Evolutionary conservation across 2,329 filamentous ascomycete species (phyloP), one percentile per base, ranked within the genome.

Genomic region (Fusarium dimerum): DNA sequence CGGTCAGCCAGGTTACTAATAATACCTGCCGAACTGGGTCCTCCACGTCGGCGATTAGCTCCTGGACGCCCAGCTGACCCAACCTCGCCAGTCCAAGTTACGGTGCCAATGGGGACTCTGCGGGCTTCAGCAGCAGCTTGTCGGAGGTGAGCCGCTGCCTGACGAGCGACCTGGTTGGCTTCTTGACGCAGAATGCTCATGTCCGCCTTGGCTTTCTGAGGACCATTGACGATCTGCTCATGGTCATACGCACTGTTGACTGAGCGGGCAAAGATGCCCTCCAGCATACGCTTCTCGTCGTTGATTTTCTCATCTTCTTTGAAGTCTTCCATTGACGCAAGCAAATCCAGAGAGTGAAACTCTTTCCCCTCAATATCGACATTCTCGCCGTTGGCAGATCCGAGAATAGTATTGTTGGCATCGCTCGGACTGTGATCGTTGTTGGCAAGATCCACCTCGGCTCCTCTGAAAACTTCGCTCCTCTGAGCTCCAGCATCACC

Each of bases 231-330:
- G 64, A 97, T 96, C 48, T 91, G 84, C 60, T 97, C 94, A 68
- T 99, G 94, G 64, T 97, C 90, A 42, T 97, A 83, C 0, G 92
- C 90, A n/a, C 89, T 92, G 64, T 96, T 92, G 2, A 97, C 89
- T 3, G 90, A 89, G 40, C 87, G 85, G 1, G 92, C 87, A 68
- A 97, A 96, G 49, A 99, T 91, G 47, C 89, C 89, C 57, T 92
- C 87, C 76, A 97, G 88, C 59, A 97, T 84, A 42, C 90, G 88
- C 48, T 86, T 86, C 68, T 93, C 89, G 40, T 85, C 81, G 10
- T 78, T 62, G 1, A 73, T 70, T 9, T 78, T 76, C 43, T 77
- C 71, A 32, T 81, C 78, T 26, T 80, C 80, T 39, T 81, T 77
- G 63, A 82, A 89, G 5, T 81, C 76, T 66, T 90, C 87, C 49